Evolutionary conservation across 1,139 yeast genomes (phyloP).

Genomic region (Magnusiomyces starmeri): DNA sequence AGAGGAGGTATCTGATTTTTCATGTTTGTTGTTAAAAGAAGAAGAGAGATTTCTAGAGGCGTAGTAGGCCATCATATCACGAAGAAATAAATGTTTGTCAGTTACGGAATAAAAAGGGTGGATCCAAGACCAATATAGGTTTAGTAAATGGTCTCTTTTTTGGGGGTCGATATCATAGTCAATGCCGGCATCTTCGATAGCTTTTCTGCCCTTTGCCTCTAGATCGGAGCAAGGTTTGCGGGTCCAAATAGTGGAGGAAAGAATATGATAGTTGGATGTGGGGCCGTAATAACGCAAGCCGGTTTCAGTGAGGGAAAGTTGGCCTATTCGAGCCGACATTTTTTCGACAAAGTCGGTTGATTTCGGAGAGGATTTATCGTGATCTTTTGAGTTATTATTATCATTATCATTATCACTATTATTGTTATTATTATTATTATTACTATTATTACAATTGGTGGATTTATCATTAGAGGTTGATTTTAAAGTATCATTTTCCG

Average conservation of each 20-base stretch:
- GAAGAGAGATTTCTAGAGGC: background rate
- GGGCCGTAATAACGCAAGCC: constrained; percentile 26
- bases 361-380: background rate
- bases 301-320: constrained; percentile 21
- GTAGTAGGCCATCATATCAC: constrained; percentile 18
- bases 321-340: constrained; percentile 16
- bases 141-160: constrained; percentile 20
- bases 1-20: background rate
- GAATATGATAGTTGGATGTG: constrained; percentile 22
- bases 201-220: constrained; percentile 13
- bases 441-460: no score
- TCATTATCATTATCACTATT: background rate
- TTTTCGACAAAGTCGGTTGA: constrained; percentile 10
- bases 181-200: constrained; percentile 13
- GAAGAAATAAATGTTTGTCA: constrained; percentile 20
- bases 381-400: background rate
- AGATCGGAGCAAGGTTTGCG: constrained; percentile 15
- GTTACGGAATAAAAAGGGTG: constrained; percentile 23
- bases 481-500: no score
- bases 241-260: constrained; percentile 12
- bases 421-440: background rate
- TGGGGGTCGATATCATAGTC: constrained; percentile 16
- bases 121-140: constrained; percentile 27
- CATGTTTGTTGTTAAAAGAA: no score
- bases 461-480: no score